Conservation (phyloP, 306 rosid species). For the Cicer judaicum region DNA sequence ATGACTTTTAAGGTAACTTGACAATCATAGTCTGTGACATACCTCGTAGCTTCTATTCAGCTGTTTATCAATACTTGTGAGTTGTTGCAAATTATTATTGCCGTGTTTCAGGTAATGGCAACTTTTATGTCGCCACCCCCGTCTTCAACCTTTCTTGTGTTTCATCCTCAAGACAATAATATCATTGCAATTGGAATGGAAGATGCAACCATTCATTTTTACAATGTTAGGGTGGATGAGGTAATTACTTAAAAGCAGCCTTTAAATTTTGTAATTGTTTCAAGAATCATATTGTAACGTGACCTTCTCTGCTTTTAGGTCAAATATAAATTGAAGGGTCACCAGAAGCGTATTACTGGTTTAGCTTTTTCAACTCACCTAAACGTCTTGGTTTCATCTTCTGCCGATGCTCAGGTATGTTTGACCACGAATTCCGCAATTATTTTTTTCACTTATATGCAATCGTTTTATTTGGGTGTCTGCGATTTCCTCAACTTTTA, state of each 20-base stretch:
- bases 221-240: slow-evolving; percentile 66
- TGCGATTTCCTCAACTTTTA: slow-evolving; percentile 21
- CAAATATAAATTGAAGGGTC: slow-evolving; percentile 71
- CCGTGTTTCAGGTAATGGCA: slow-evolving; percentile 64
- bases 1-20: slow-evolving; percentile 37
- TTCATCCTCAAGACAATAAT: slow-evolving; percentile 83
- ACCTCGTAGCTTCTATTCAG: background rate
- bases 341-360: slow-evolving; percentile 74
- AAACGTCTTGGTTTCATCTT: slow-evolving; percentile 69
- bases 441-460: slow-evolving; percentile 16
- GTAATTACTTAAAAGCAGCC: slow-evolving; percentile 47
- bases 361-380: slow-evolving; percentile 77
- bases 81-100: slow-evolving; percentile 31
- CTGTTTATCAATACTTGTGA: slow-evolving; percentile 27
- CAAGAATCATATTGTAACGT: slow-evolving; percentile 22
- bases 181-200: slow-evolving; percentile 84
- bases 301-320: slow-evolving; percentile 55
- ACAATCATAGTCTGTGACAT: background rate
- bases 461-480: background rate
- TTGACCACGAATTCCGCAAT: background rate
- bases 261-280: slow-evolving; percentile 27
- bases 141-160: slow-evolving; percentile 69
- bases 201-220: slow-evolving; percentile 75
- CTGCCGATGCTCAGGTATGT: slow-evolving; percentile 81
- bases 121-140: slow-evolving; percentile 81